Evolutionary conservation across 225 moss, liverwort and hornwort species (phyloP), one percentile per base, ranked within the genome.

Genomic region (Anthoceros angustus): DNA sequence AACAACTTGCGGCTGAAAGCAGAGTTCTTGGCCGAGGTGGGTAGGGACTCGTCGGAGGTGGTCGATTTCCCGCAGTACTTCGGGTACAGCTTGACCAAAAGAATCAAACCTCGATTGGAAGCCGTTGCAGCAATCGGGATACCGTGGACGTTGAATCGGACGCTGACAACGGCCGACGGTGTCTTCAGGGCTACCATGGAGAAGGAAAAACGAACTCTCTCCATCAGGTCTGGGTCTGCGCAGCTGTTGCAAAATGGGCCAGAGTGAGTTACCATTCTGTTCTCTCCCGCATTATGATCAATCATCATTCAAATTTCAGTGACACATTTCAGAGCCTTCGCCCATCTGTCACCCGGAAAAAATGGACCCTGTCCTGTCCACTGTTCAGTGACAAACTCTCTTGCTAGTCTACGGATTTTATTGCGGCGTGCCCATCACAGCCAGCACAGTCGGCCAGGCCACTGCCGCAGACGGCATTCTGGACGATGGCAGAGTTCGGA

Each of bases 41-140:
- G 43, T 0, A 75, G 83, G 18, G 72, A 68, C 12, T 74, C 64
- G 42, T 48, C 67, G 8, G 80, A 85, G 64, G 43, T 87, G 16
- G 80, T 85, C 18, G 74, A 79, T 25, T 87, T 87, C 73, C 87
- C 85, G 61, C 85, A 85, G 71, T 87, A 84, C 63, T 84, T 87
- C 67, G 85, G 85, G 32, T 87, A 85, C 45, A 85, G 83, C 70
- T 80, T 87, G 64, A 82, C 82, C 20, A 82, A 80, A 25, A 78
- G 78, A 4, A 84, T 81, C 5, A 82, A 78, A 67, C 80, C 80
- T 24, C 77, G 80, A 67, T 68, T 70, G 62, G 76, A 63, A 50
- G 72, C 74, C 46, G 75, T 87, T 10, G 61, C 64, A 39, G 48
- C 72, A 15, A 49, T 43, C 10, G 75, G 82, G 24, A 64, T 80